These are phyloP conservation scores for Isoetes engelmannii DNA, from an alignment of 83 land plant species.

Conservation along the genomic window DNA sequence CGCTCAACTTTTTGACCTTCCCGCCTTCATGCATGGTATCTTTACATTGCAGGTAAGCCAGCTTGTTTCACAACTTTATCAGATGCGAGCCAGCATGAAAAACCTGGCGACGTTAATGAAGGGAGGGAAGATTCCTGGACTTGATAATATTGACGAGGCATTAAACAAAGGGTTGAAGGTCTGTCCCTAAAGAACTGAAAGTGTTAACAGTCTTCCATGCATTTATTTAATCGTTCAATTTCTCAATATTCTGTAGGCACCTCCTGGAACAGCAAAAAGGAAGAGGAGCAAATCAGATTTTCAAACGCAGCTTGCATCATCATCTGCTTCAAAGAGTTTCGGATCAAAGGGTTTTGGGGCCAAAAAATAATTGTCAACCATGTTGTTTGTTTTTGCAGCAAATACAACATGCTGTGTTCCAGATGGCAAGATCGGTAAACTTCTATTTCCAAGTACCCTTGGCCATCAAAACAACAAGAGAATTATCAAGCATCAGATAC, in stretches of 20 bases:
- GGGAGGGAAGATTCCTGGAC: constrained; percentile 85
- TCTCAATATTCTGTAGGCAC: constrained; percentile 15
- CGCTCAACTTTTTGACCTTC: too few species aligned
- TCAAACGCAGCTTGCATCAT: constrained; percentile 14
- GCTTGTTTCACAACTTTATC: constrained; percentile 92
- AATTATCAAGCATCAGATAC: too few species aligned
- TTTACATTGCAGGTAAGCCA: constrained; percentile 79
- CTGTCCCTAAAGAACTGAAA: background rate
- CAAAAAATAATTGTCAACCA: too few species aligned
- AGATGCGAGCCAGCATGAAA: constrained; percentile 96
- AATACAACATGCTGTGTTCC: too few species aligned
- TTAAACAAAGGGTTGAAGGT: too few species aligned
- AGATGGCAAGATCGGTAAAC: too few species aligned
- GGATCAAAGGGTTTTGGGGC: too few species aligned
- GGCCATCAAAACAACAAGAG: too few species aligned
- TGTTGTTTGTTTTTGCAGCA: too few species aligned
- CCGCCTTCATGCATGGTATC: too few species aligned
- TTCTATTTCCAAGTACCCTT: too few species aligned
- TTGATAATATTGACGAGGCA: constrained; percentile 70
- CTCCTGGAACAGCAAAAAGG: constrained; percentile 33
- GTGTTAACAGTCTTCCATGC: background rate
- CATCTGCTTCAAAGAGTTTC: constrained; percentile 7
- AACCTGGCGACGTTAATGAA: constrained; percentile 81
- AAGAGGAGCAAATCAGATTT: constrained; percentile 22
- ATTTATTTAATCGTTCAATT: background rate